Conservation (phyloP, 169 alveolate genomes). For the Fabrea salina region DNA sequence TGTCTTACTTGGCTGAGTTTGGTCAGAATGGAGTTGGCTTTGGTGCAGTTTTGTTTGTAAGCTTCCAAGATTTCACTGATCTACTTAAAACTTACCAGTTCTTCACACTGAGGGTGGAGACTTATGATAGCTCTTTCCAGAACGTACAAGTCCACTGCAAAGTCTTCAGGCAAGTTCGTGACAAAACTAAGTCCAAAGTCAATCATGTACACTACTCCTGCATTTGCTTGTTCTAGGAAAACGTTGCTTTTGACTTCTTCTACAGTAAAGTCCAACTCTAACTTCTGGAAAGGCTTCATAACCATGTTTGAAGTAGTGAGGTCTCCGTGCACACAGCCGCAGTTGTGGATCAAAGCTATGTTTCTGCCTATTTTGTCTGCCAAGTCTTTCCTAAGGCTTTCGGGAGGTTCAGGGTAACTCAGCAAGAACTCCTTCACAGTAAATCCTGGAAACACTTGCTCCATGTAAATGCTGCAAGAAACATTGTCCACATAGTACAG, state of each 20-base stretch:
- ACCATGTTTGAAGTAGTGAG: conserved; percentile 86
- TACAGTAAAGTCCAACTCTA: not conserved
- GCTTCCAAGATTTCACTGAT: conserved; percentile 41
- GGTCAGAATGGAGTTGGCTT: conserved; percentile 50
- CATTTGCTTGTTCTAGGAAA: conserved; percentile 12
- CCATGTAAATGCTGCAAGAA: conserved; percentile 78
- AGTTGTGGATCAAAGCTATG: conserved; percentile 75
- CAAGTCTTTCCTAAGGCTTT: conserved; percentile 24
- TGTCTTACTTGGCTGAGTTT: conserved; percentile 38
- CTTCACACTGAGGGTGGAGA: conserved; percentile 46
- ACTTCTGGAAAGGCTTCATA: conserved; percentile 29
- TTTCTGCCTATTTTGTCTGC: conserved; percentile 61
- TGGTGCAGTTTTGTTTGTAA: conserved; percentile 36
- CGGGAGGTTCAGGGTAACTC: conserved; percentile 11
- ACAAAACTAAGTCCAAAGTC: conserved; percentile 84
- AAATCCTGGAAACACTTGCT: conserved; percentile 64
- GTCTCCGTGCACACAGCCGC: conserved; percentile 86
- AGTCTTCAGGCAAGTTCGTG: conserved; percentile 75
- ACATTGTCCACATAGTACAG: conserved; percentile 64
- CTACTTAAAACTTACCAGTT: conserved; percentile 27
- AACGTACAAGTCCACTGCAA: conserved; percentile 88
- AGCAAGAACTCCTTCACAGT: conserved; percentile 71
- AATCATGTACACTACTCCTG: conserved; percentile 60
- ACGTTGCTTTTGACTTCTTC: not conserved
- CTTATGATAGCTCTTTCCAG: conserved; percentile 75